Evolutionary conservation across 257 asterid genomes (phyloP).

Genomic region (Solanum dulcamara): DNA sequence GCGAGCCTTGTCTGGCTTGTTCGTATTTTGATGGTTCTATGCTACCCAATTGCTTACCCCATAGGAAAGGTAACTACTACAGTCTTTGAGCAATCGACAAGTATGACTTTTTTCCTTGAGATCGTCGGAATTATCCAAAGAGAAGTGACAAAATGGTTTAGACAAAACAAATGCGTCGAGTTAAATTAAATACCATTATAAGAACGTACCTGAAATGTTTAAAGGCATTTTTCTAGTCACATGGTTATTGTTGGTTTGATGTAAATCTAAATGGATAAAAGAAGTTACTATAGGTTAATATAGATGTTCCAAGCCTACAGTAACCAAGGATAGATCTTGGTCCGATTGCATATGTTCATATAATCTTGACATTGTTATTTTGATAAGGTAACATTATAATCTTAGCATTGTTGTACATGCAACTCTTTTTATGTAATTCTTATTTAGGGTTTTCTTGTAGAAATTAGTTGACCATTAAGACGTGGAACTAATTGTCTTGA

Average conservation of each 20-base stretch:
- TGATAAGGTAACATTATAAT: too few relatives aligned
- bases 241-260: not conserved
- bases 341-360: not conserved
- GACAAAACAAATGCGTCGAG: not conserved
- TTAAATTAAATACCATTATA: not conserved
- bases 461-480: not conserved
- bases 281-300: not conserved
- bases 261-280: not conserved
- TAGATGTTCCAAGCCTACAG: not conserved
- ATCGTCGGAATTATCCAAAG: not conserved
- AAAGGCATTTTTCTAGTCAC: not conserved
- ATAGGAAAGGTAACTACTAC: constrained; percentile 73
- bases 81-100: not conserved
- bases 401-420: not conserved
- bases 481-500: not conserved
- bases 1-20: constrained; percentile 91
- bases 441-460: not conserved
- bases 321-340: not conserved
- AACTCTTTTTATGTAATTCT: not conserved
- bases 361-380: not conserved
- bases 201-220: not conserved
- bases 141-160: not conserved
- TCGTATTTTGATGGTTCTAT: constrained; percentile 65
- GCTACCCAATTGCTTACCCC: constrained; percentile 85
- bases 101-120: not conserved